Conservation (phyloP, 1,284 basidiomycete species). For the Sporisorium exsertum region DNA sequence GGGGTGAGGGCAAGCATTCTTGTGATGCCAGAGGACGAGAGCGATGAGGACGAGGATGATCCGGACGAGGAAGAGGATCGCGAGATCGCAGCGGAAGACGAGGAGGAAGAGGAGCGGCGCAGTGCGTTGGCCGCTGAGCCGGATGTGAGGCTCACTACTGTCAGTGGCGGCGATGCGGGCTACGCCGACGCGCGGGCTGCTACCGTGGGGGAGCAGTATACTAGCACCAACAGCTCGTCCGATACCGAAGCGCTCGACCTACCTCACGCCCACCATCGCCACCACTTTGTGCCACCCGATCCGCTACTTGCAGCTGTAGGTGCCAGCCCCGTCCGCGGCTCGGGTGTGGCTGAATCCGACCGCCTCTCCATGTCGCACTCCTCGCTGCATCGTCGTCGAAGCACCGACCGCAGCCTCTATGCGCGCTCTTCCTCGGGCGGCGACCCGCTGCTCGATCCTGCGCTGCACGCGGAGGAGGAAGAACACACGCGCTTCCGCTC, state of each 20-base stretch:
- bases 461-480: not conserved
- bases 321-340: slow-evolving; percentile 24
- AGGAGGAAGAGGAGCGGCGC: slow-evolving; percentile 28
- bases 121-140: slow-evolving; percentile 14
- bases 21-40: slow-evolving; percentile 51
- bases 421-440: slow-evolving; percentile 27
- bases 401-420: slow-evolving; percentile 35
- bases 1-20: slow-evolving; percentile 59
- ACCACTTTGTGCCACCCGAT: slow-evolving; percentile 40
- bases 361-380: slow-evolving; percentile 26
- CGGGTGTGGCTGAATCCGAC: slow-evolving; percentile 34
- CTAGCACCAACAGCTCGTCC: slow-evolving; percentile 38
- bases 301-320: slow-evolving; percentile 48
- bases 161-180: not conserved
- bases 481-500: slow-evolving; percentile 17
- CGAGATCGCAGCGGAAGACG: slow-evolving; percentile 43
- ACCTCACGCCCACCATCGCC: slow-evolving; percentile 10
- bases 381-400: slow-evolving; percentile 18
- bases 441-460: slow-evolving; percentile 6
- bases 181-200: not conserved
- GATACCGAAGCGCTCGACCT: slow-evolving; percentile 20
- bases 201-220: slow-evolving; percentile 12
- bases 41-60: slow-evolving; percentile 42
- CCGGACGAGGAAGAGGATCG: slow-evolving; percentile 31
- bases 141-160: slow-evolving; percentile 3